Evolutionary conservation across 768 basidiomycete genomes (phyloP).

Genomic region (Boletus rubropictus): DNA sequence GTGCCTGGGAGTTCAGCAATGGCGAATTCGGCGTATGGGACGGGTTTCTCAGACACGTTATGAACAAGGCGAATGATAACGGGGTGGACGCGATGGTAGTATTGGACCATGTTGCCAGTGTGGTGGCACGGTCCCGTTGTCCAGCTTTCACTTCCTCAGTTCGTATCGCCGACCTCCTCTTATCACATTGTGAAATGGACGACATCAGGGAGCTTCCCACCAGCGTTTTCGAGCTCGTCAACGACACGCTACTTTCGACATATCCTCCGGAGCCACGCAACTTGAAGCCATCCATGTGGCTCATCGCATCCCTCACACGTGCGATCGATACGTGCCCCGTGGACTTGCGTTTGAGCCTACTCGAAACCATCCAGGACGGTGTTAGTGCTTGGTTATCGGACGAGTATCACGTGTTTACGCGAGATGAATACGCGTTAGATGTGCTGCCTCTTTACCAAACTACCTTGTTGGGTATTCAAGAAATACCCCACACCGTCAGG

Average conservation of each 20-base stretch:
- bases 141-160: conserved; percentile 39
- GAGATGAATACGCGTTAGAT: conserved; percentile 54
- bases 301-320: conserved; percentile 49
- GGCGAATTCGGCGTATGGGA: conserved; percentile 61
- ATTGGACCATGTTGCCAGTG: conserved; percentile 50
- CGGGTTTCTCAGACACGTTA: conserved; percentile 43
- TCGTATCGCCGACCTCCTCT: conserved; percentile 57
- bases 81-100: conserved; percentile 49
- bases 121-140: conserved; percentile 38
- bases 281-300: conserved; percentile 54
- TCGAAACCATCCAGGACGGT: conserved; percentile 50
- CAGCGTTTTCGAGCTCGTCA: conserved; percentile 51
- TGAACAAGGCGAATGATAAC: conserved; percentile 54
- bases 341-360: conserved; percentile 39
- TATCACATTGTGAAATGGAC: conserved; percentile 47
- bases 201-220: conserved; percentile 51
- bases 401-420: conserved; percentile 43
- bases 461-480: conserved; percentile 45
- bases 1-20: conserved; percentile 47
- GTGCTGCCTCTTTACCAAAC: conserved; percentile 62
- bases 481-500: conserved; percentile 35
- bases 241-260: conserved; percentile 50
- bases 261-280: conserved; percentile 63
- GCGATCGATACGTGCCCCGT: conserved; percentile 52
- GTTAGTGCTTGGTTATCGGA: conserved; percentile 61